phyloP scores from a whole-genome alignment of 306 rosid genomes.

The Myrica gale region DNA sequence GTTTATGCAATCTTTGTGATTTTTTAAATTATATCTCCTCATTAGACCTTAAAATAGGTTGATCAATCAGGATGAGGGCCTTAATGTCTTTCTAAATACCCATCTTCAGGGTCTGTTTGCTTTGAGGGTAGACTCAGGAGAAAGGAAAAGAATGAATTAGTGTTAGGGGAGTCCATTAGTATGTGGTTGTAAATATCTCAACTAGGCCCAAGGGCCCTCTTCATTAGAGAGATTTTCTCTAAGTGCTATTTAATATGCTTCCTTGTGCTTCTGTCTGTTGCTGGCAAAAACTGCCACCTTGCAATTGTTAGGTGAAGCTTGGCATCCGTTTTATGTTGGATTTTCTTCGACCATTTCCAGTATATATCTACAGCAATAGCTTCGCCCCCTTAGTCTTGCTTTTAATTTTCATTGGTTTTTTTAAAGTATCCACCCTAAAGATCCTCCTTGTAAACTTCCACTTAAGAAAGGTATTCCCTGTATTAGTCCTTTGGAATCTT shows the following conservation, averaged over 20 bases:
- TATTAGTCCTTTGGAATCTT: too few relatives aligned
- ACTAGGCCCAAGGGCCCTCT: constrained; percentile 17
- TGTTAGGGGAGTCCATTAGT: not conserved
- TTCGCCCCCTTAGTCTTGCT: not conserved
- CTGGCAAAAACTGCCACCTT: not conserved
- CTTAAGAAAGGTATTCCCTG: too few relatives aligned
- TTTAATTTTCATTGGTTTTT: not conserved
- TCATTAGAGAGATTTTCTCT: not conserved
- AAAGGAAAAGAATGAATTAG: not conserved
- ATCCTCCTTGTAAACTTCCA: not conserved
- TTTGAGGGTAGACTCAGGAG: constrained; percentile 15
- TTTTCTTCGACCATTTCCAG: not conserved
- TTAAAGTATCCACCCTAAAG: not conserved
- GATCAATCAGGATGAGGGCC: constrained; percentile 3
- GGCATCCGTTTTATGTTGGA: not conserved
- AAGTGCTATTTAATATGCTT: not conserved
- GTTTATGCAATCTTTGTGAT: not conserved
- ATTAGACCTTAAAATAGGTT: constrained; percentile 22
- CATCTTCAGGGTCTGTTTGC: constrained; percentile 10
- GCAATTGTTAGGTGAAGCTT: not conserved
- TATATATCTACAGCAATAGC: not conserved
- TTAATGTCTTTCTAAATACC: constrained; percentile 3
- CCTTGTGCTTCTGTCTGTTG: not conserved
- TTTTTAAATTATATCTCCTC: constrained; percentile 12
- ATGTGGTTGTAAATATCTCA: constrained; percentile 41